phyloP scores from a whole-genome alignment of 1,284 basidiomycete species.

The Austropuccinia psidii region DNA sequence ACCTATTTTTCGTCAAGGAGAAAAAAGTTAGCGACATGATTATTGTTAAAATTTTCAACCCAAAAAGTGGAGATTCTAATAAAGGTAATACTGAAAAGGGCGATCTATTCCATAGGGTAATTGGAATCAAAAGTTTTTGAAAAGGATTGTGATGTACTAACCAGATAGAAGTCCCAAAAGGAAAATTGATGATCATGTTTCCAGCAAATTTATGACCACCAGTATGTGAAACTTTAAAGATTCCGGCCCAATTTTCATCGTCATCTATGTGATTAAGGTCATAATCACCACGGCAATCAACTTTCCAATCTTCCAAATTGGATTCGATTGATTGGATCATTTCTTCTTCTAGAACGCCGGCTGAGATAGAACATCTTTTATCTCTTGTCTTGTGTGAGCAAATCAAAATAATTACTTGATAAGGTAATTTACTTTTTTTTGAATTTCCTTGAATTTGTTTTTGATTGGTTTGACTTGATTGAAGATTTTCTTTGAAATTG shows the following conservation, averaged over 20 bases:
- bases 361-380: slow-evolving; percentile 36
- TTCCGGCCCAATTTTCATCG: background rate
- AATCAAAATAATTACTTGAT: slow-evolving; percentile 7
- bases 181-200: slow-evolving; percentile 39
- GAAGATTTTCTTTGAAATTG: background rate
- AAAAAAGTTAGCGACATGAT: too few relatives aligned
- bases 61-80: too few relatives aligned
- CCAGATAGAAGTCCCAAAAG: slow-evolving; percentile 37
- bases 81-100: background rate
- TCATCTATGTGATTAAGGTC: slow-evolving; percentile 1
- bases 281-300: slow-evolving; percentile 35
- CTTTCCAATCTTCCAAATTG: slow-evolving; percentile 34
- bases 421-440: background rate
- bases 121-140: background rate
- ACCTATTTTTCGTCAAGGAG: too few relatives aligned
- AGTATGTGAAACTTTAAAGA: slow-evolving; percentile 31
- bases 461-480: too few relatives aligned
- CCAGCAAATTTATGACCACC: slow-evolving; percentile 38
- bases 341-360: slow-evolving; percentile 24
- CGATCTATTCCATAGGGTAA: background rate
- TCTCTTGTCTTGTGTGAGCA: slow-evolving; percentile 35
- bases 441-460: too few relatives aligned
- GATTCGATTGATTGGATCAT: slow-evolving; percentile 8
- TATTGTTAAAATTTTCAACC: too few relatives aligned
- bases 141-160: slow-evolving; percentile 1